Evolutionary conservation across 2,329 filamentous ascomycete genomes (phyloP).

Genomic region (Pseudocercospora fuligena): DNA sequence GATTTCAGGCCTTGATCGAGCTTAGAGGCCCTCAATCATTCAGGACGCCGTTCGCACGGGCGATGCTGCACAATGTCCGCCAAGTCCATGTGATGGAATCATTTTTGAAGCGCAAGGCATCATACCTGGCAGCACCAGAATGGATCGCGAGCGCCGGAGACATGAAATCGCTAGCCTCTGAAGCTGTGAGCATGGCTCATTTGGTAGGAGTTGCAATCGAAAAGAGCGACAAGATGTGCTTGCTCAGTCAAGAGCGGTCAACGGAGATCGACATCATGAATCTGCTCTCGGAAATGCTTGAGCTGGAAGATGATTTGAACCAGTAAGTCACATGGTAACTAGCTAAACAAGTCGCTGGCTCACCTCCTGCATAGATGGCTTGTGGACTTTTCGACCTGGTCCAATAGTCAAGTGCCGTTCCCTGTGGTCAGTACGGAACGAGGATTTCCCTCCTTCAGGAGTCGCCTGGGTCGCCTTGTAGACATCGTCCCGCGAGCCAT

Average conservation of each 20-base stretch:
- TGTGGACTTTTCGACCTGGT: not conserved
- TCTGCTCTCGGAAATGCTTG: conserved; percentile 4
- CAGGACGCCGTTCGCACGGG: not conserved
- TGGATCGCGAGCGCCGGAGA: not conserved
- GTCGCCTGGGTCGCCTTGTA: not conserved
- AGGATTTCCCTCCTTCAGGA: not conserved
- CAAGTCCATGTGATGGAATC: not conserved
- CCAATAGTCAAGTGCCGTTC: not conserved
- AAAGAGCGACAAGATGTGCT: not conserved
- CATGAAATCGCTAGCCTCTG: not conserved
- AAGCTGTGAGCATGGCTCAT: conserved; percentile 1
- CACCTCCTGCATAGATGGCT: not conserved
- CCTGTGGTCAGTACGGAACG: not conserved
- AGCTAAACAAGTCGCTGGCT: not conserved
- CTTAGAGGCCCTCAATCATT: not conserved
- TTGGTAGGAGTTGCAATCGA: not conserved
- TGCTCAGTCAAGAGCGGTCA: not conserved
- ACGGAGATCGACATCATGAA: not conserved
- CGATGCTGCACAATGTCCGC: not conserved
- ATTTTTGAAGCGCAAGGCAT: conserved; percentile 4
- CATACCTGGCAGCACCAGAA: not conserved
- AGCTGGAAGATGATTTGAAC: not conserved
- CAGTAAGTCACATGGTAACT: not conserved
- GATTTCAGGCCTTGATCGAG: conserved; percentile 3
- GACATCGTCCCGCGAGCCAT: not conserved